Percentiles rank a stretch among this genome's conserved stretches.
Conservation (phyloP, 164 flowering plant species). For the Nymphaea thermarum region DNA sequence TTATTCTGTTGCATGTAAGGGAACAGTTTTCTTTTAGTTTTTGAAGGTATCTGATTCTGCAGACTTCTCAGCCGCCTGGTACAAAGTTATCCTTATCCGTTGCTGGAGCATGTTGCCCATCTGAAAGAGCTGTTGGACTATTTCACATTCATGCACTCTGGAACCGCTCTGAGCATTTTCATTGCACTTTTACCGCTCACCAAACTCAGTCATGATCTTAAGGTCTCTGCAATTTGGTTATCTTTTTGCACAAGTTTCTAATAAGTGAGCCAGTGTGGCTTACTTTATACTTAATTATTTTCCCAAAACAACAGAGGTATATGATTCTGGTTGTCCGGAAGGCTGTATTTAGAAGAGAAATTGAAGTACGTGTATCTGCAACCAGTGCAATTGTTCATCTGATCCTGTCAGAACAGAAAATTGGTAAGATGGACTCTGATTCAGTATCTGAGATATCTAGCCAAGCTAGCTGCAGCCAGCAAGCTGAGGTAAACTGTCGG, state of each 20-base stretch:
- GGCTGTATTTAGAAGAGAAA: slow-evolving; percentile 81
- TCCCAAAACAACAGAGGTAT: slow-evolving; percentile 40
- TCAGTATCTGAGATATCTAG: slow-evolving; percentile 70
- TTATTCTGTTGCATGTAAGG: too few relatives aligned
- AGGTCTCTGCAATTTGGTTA: slow-evolving; percentile 25
- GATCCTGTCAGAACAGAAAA: slow-evolving; percentile 42
- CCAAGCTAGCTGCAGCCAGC: slow-evolving; percentile 92
- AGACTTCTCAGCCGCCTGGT: slow-evolving; percentile 55
- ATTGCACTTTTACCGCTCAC: slow-evolving; percentile 53
- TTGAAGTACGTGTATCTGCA: slow-evolving; percentile 59
- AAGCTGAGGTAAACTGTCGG: slow-evolving; percentile 29
- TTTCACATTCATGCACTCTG: slow-evolving; percentile 56
- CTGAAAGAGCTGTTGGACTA: slow-evolving; percentile 81
- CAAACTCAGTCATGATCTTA: slow-evolving; percentile 57
- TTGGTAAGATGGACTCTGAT: slow-evolving; percentile 23
- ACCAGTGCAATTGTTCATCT: slow-evolving; percentile 50
- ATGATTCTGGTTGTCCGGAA: slow-evolving; percentile 62
- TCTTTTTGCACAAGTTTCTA: not conserved
- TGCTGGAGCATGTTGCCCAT: slow-evolving; percentile 61
- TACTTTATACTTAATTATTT: not conserved
- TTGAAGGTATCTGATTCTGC: slow-evolving; percentile 11
- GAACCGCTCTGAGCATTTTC: slow-evolving; percentile 38
- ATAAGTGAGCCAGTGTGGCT: not conserved
- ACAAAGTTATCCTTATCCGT: slow-evolving; percentile 41
- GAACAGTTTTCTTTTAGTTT: not conserved